Conservation (phyloP, 148 eudicot species). For the Vaccinium corymbosum region DNA sequence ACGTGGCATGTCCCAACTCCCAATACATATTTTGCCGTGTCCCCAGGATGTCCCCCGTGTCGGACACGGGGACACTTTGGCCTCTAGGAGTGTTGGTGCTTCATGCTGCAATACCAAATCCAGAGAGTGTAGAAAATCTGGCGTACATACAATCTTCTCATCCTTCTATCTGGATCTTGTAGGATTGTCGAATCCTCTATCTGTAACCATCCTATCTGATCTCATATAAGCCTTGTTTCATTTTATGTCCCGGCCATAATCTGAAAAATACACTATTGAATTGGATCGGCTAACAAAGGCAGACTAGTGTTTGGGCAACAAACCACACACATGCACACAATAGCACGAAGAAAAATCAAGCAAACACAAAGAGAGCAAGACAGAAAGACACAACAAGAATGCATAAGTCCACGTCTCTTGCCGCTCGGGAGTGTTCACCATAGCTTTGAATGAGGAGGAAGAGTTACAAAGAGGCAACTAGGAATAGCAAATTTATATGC, state of each 20-base stretch:
- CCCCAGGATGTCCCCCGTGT: too few species aligned
- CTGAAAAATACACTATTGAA: too few species aligned
- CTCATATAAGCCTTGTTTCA: background rate
- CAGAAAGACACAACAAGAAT: background rate
- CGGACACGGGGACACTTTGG: too few species aligned
- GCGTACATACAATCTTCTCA: background rate
- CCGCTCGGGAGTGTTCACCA: background rate
- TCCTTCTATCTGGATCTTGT: background rate
- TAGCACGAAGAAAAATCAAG: background rate
- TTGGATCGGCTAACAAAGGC: background rate
- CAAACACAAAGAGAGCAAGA: background rate
- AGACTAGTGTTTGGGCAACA: constrained; percentile 3
- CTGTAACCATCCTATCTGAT: background rate
- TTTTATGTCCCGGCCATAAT: background rate
- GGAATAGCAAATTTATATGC: background rate
- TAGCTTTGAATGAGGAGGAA: background rate
- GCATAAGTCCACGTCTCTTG: background rate
- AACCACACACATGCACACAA: background rate
- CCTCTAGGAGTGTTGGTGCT: too few species aligned
- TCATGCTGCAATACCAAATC: background rate
- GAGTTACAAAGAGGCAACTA: background rate
- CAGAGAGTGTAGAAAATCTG: background rate
- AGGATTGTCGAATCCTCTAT: background rate
- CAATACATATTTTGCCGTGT: too few species aligned
- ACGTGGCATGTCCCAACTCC: too few species aligned